Percentiles rank a stretch among this genome's conserved stretches.
Conservation (phyloP, 441 rosid genomes). For the Populus hybrid region DNA sequence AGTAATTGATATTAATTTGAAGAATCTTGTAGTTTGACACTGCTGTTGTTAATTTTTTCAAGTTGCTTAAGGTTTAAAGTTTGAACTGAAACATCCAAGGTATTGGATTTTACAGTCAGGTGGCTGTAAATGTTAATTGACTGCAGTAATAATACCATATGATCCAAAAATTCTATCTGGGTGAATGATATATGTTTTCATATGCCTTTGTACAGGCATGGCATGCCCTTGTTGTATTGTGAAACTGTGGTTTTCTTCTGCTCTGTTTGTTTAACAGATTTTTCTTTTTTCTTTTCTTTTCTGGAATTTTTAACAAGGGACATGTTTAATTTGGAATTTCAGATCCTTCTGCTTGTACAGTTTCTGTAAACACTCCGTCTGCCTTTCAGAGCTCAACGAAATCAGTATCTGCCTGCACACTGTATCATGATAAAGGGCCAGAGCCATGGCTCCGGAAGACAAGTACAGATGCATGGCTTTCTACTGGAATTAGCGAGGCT, state of each 20-base stretch:
- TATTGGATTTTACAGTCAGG: neutral
- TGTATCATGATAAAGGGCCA: conserved; percentile 94
- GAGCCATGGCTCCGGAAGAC: conserved; percentile 97
- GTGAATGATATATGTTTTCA: neutral
- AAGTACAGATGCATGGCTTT: conserved; percentile 98
- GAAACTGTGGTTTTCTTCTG: neutral
- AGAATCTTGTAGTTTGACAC: neutral
- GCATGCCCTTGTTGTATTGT: neutral
- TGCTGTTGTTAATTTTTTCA: neutral
- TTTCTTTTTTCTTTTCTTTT: neutral
- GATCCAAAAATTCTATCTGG: neutral
- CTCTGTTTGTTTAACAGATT: neutral
- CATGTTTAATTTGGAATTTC: conserved; percentile 37
- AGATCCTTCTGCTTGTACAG: conserved; percentile 85
- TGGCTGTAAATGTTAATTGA: neutral
- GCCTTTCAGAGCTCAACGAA: conserved; percentile 63
- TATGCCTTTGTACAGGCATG: neutral
- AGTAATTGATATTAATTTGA: neutral
- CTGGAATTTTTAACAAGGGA: conserved; percentile 23
- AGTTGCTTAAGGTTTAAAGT: neutral
- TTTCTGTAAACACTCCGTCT: conserved; percentile 68
- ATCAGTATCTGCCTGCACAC: conserved; percentile 77
- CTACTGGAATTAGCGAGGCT: conserved; percentile 72
- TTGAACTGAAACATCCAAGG: neutral
- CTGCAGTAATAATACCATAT: neutral